Conservation (phyloP, 176 grass and related monocot genomes). For the Oryza nivara region DNA sequence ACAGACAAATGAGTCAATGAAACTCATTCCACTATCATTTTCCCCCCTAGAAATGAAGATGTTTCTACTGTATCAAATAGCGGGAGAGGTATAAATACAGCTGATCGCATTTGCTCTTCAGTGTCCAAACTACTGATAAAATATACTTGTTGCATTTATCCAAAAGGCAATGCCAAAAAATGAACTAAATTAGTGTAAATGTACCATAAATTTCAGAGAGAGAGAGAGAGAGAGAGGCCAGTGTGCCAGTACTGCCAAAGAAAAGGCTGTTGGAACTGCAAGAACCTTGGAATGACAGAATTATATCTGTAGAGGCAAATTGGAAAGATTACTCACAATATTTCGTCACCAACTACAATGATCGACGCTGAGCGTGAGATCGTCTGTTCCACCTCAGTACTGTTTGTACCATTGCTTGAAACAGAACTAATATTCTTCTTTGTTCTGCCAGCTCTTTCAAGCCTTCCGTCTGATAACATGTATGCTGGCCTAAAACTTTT, state of each 20-base stretch:
- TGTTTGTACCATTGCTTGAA: slow-evolving; percentile 63
- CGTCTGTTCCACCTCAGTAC: slow-evolving; percentile 38
- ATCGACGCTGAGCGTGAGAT: slow-evolving; percentile 69
- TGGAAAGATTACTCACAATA: slow-evolving; percentile 79
- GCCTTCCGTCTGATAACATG: slow-evolving; percentile 93
- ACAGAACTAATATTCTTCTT: slow-evolving; percentile 67
- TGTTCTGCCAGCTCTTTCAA: slow-evolving; percentile 94
- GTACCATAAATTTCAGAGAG: not conserved
- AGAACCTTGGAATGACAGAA: slow-evolving; percentile 8
- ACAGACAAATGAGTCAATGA: not conserved
- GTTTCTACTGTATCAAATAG: slow-evolving; percentile 18
- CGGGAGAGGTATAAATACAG: slow-evolving; percentile 1
- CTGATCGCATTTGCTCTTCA: not conserved
- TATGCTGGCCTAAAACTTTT: slow-evolving; percentile 97
- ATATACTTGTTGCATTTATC: slow-evolving; percentile 32
- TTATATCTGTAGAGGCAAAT: slow-evolving; percentile 27
- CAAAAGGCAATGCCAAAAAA: slow-evolving; percentile 27
- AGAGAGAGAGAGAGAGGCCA: not conserved
- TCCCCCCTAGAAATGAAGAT: not conserved
- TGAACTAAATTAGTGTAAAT: not conserved
- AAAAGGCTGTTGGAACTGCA: slow-evolving; percentile 23
- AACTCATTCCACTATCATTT: not conserved
- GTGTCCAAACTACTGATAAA: not conserved
- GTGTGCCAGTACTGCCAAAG: slow-evolving; percentile 13
- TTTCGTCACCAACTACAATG: slow-evolving; percentile 83